Base-by-base conservation (phyloP, 2,329 filamentous ascomycete genomes). In the Cladosporium sp. region DNA sequence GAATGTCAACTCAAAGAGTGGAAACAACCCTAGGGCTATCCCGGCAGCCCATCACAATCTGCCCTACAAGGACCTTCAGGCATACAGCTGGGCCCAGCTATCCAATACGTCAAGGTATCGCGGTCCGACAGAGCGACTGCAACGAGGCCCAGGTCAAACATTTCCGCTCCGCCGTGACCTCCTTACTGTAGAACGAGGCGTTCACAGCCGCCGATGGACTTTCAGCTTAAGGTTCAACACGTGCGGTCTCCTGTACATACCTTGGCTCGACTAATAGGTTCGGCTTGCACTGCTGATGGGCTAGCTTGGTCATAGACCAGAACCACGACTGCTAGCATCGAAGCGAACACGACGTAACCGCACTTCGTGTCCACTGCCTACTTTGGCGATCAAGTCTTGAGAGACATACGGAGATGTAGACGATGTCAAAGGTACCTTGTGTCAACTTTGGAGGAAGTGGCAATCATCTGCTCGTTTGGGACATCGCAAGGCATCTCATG, bases 101-200 rank as follows among this genome's bases (percentile, higher is more conserved):
- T 8, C 41, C 41, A 47, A 47, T 47, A 21, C 3, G 41, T 47
- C 57, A 47, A 59, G 57, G 57, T 24, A 59, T 21, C 36, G 15
- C 57, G 57, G 57, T n/a, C 57, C 57, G 57, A 47, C 15, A 59
- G 34, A 59, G 57, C 57, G 57, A 30, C 34, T 21, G n/a, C 41
- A 47, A 47, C n/a, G 18, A 47, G 8, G 41, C 41, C 6, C 8
- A 47, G n/a, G 41, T 21, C 10, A 47, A 12, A 21, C 1, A 47
- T 24, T 10, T 11, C 10, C n/a, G n/a, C n/a, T 47, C 6, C 8
- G 41, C n/a, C 41, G n/a, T n/a, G 11, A 47, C n/a, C 8, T 12
- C 7, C 41, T 21, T 24, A 18, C 7, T 18, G 8, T 21, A n/a
- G n/a, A 21, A 47, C n/a, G n/a, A 47, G 41, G 10, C 41, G 41